phyloP scores from a whole-genome alignment of 179 eudicot species.

The Carnegiea gigantea region DNA sequence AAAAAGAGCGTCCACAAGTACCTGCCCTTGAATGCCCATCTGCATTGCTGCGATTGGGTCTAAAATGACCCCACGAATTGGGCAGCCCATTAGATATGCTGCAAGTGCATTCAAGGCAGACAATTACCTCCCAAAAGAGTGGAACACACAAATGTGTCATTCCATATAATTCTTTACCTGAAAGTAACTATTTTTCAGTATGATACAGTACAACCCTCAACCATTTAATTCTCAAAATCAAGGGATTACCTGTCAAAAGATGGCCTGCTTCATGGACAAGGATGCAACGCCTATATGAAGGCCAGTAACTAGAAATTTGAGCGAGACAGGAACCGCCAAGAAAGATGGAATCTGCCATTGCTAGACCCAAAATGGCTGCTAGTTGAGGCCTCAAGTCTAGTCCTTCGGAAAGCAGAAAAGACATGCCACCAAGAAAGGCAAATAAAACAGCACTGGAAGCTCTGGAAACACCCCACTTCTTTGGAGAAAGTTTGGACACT shows the following conservation, averaged over 20 bases:
- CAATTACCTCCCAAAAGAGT: not conserved
- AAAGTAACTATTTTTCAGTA: constrained; percentile 9
- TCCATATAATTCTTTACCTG: not conserved
- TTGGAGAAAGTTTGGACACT: constrained; percentile 88
- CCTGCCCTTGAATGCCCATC: constrained; percentile 99
- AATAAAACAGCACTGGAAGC: constrained; percentile 62
- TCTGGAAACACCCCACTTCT: constrained; percentile 91
- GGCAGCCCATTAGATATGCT: constrained; percentile 99
- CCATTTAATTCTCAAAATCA: not conserved
- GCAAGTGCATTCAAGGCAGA: constrained; percentile 31
- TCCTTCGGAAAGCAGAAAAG: constrained; percentile 73
- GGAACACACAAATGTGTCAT: not conserved
- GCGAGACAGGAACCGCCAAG: constrained; percentile 93
- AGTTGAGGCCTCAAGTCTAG: constrained; percentile 86
- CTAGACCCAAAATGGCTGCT: constrained; percentile 68
- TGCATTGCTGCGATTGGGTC: constrained; percentile 94
- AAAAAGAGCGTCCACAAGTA: constrained; percentile 12
- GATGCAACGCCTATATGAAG: constrained; percentile 86
- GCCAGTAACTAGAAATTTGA: constrained; percentile 94
- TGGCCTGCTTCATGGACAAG: constrained; percentile 99
- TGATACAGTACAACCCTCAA: not conserved
- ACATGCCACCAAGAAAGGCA: constrained; percentile 70
- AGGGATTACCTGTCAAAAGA: constrained; percentile 69
- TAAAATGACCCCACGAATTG: constrained; percentile 90
- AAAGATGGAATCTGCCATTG: constrained; percentile 64